phyloP scores from a whole-genome alignment of 106 monocot genomes.

The Ottelia alismoides region DNA sequence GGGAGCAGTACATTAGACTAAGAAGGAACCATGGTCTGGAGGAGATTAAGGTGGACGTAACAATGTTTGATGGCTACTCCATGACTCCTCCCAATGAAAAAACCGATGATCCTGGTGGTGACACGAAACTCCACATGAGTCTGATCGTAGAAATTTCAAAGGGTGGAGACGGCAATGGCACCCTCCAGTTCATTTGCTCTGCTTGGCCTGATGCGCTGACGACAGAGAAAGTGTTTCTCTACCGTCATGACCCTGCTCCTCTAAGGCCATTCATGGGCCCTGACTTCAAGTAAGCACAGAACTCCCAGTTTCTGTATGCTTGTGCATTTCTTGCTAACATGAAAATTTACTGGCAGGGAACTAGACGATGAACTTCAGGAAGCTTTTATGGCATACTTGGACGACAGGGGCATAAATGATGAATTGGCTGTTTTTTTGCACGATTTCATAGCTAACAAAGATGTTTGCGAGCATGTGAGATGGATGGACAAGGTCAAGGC shows the following conservation, averaged over 20 bases:
- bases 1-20: conserved; percentile 52
- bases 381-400: conserved; percentile 12
- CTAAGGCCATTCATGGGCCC: conserved; percentile 18
- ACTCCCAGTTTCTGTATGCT: not conserved
- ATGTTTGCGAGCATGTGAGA: conserved; percentile 13
- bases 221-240: conserved; percentile 39
- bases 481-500: conserved; percentile 23
- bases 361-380: conserved; percentile 20
- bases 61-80: conserved; percentile 64
- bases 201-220: conserved; percentile 63
- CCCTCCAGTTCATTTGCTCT: conserved; percentile 64
- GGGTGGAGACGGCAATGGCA: conserved; percentile 8
- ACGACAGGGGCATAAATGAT: conserved; percentile 13
- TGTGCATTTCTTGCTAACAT: not conserved
- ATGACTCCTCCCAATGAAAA: conserved; percentile 16
- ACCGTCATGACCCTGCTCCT: not conserved
- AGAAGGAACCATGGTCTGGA: conserved; percentile 1
- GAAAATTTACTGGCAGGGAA: conserved; percentile 1
- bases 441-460: conserved; percentile 20
- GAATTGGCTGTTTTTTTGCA: conserved; percentile 21
- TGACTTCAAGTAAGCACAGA: conserved; percentile 17
- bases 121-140: conserved; percentile 42
- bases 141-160: conserved; percentile 54
- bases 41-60: conserved; percentile 56
- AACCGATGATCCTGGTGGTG: conserved; percentile 19